Evolutionary conservation across 169 alveolate species (phyloP), one percentile per base, ranked within the genome.

Genomic region (Eimeria praecox): DNA sequence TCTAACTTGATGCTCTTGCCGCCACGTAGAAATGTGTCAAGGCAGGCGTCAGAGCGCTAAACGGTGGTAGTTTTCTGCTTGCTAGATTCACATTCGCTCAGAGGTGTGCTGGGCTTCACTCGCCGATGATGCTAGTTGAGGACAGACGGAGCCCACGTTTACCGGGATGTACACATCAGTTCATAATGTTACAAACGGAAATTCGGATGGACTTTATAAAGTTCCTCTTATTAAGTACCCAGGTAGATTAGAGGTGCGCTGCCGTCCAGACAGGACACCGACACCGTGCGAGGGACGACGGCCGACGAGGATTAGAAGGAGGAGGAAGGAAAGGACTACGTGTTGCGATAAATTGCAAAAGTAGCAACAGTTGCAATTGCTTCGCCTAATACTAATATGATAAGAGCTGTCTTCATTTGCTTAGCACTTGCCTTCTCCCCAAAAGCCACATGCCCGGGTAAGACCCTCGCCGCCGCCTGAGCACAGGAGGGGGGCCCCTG

Each of bases 401-500:
- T 18, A 24, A 0, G 24, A 69, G 27, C 49, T 64, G 40, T 64
- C 80, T 10, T 27, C 69, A 20, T 59, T 35, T 33, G 12, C 80
- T 69, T 33, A 9, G 44, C 49, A 14, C 10, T n/a, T 69, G 80
- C 24, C 49, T 69, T 33, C 49, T 33, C n/a, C 14, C 44, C 0
- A 24, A 12, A 30, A 33, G 49, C 80, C 49, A n/a, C 80, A 33
- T 9, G 77, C 42, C 30, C 44, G 18, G 22, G 22, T n/a, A 69
- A 35, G 80, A 12, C 80, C 49, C 49, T 35, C 46, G 80, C 49
- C 49, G 44, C 80, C 35, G 49, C 80, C 80, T 12, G 12, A n/a
- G 80, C 80, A 33, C 12, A 24, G 46, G 27, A 69, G 80, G 12
- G 80, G 80, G 80, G 80, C 49, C 80, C 80, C 49, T 69, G 24